Conservation (phyloP, 140 eudicot species). For the Stevia rebaudiana region DNA sequence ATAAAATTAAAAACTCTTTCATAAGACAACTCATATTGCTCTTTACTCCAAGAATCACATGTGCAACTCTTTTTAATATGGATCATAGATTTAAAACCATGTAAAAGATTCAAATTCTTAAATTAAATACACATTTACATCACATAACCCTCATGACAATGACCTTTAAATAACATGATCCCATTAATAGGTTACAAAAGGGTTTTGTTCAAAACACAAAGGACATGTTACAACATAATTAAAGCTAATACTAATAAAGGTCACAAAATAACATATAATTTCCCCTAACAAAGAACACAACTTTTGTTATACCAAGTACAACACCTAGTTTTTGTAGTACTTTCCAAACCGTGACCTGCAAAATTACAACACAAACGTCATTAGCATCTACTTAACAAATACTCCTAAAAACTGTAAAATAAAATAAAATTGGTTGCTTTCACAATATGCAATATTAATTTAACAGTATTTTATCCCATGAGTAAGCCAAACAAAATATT, state of each 20-base stretch:
- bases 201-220: slow-evolving; percentile 4
- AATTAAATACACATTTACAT: not conserved
- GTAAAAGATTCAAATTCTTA: no score
- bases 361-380: slow-evolving; percentile 1
- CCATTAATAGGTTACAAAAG: slow-evolving; percentile 2
- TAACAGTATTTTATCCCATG: not conserved
- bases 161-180: not conserved
- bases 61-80: no score
- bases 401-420: not conserved
- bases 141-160: not conserved
- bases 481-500: not conserved
- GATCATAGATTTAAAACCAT: no score
- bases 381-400: not conserved
- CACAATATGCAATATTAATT: not conserved
- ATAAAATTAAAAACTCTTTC: no score
- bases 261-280: slow-evolving; percentile 5
- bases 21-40: no score
- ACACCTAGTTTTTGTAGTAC: slow-evolving; percentile 11
- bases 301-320: not conserved
- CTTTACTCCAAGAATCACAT: no score
- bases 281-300: not conserved
- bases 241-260: not conserved
- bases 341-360: slow-evolving; percentile 23
- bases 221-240: slow-evolving; percentile 3
- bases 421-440: not conserved